Percentiles rank a stretch among this genome's conserved stretches.
phyloP scores from a whole-genome alignment of 192 early-diverging fungal species.

The Coemansia aciculifera region DNA sequence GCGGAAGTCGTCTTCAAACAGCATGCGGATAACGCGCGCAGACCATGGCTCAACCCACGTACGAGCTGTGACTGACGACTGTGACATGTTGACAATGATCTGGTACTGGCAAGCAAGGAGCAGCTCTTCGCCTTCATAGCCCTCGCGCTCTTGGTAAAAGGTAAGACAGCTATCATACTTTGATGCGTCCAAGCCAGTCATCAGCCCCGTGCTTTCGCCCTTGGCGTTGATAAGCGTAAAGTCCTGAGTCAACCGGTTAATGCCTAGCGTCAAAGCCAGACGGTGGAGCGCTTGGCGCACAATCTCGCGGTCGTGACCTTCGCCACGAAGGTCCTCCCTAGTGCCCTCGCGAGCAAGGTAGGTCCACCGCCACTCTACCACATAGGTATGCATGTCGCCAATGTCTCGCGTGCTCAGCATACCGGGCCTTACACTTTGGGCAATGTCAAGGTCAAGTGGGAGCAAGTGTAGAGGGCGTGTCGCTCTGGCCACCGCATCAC shows the following conservation, averaged over 20 bases:
- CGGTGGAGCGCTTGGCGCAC: slow-evolving; percentile 52
- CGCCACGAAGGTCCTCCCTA: slow-evolving; percentile 42
- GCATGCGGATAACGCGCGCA: slow-evolving; percentile 36
- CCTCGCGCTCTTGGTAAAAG: slow-evolving; percentile 54
- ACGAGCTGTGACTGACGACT: slow-evolving; percentile 50
- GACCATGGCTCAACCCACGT: slow-evolving; percentile 56
- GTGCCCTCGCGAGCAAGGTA: slow-evolving; percentile 53
- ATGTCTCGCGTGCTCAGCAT: slow-evolving; percentile 48
- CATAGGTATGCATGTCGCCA: slow-evolving; percentile 52
- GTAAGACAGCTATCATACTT: slow-evolving; percentile 50
- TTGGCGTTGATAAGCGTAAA: slow-evolving; percentile 53
- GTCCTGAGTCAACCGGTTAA: slow-evolving; percentile 43
- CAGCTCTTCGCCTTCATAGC: slow-evolving; percentile 46
- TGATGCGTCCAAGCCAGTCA: slow-evolving; percentile 26
- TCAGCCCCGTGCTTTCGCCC: slow-evolving; percentile 50
- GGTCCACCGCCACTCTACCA: slow-evolving; percentile 55
- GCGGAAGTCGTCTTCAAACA: slow-evolving; percentile 54
- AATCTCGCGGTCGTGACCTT: slow-evolving; percentile 51
- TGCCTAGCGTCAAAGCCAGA: slow-evolving; percentile 40
- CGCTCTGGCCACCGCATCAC: slow-evolving; percentile 41
- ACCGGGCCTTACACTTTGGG: slow-evolving; percentile 14
- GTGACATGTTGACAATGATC: slow-evolving; percentile 51
- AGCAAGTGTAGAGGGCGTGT: slow-evolving; percentile 50
- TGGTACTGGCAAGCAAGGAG: slow-evolving; percentile 52
- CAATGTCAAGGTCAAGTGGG: slow-evolving; percentile 40